phyloP scores from a whole-genome alignment of 768 basidiomycete species.

The Rhodotorula taiwanensis region DNA sequence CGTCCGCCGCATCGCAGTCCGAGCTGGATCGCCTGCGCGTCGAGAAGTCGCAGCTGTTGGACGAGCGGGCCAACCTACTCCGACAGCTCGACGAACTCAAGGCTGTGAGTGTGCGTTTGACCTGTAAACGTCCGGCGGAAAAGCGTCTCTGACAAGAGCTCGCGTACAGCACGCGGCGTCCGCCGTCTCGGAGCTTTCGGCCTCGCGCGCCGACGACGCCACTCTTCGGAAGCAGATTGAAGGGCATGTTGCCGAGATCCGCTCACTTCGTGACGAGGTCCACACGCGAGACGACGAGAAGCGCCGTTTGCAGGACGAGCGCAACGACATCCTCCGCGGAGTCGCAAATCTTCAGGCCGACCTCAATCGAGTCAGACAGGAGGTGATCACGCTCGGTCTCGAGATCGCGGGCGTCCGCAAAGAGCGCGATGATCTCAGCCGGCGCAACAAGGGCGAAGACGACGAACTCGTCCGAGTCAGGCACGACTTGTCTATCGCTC shows the following conservation, averaged over 20 bases:
- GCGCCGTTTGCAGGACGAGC: conserved; percentile 60
- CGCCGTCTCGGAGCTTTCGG: conserved; percentile 58
- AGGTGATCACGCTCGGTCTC: conserved; percentile 69
- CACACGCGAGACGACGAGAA: conserved; percentile 50
- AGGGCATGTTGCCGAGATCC: conserved; percentile 62
- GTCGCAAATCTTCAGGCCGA: conserved; percentile 67
- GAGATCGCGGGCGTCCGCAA: conserved; percentile 62
- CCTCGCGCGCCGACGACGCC: conserved; percentile 62
- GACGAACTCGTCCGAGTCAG: conserved; percentile 52
- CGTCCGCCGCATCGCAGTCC: conserved; percentile 42
- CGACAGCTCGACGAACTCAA: conserved; percentile 59
- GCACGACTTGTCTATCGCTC: conserved; percentile 58
- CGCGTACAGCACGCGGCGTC: conserved; percentile 54
- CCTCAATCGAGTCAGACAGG: conserved; percentile 63
- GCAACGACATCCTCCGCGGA: conserved; percentile 58
- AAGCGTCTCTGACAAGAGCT: not conserved
- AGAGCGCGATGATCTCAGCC: conserved; percentile 53
- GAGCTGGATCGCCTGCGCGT: conserved; percentile 68
- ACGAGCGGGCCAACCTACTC: conserved; percentile 68
- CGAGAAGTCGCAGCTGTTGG: conserved; percentile 63
- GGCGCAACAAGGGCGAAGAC: conserved; percentile 49
- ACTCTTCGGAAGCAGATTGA: conserved; percentile 68
- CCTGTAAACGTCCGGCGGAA: not conserved
- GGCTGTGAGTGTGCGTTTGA: conserved; percentile 51
- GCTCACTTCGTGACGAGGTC: conserved; percentile 51